These are phyloP conservation scores for Funneliformis geosporum DNA, from an alignment of 192 early-diverging fungal genomes.

Conservation along the genomic window DNA sequence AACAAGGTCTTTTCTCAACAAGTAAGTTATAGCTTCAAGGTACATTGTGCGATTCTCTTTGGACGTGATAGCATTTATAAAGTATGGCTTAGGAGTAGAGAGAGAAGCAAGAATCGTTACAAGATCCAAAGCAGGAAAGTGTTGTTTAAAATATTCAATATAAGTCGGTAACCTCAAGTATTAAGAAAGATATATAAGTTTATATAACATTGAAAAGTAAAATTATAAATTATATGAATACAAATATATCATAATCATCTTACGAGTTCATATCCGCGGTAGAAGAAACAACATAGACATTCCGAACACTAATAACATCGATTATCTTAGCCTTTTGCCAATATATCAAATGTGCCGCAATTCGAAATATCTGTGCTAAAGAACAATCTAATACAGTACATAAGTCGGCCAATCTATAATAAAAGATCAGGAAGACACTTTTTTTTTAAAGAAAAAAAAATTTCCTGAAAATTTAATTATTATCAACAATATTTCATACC, in stretches of 20 bases:
- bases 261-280: slow-evolving; percentile 61
- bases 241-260: slow-evolving; percentile 35
- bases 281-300: slow-evolving; percentile 80
- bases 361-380: slow-evolving; percentile 86
- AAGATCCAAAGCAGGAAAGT: slow-evolving; percentile 18
- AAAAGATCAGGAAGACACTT: slow-evolving; percentile 2
- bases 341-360: slow-evolving; percentile 90
- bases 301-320: slow-evolving; percentile 71
- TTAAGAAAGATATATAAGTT: slow-evolving; percentile 34
- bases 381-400: slow-evolving; percentile 87
- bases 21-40: slow-evolving; percentile 78
- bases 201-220: background rate
- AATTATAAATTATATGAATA: background rate
- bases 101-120: slow-evolving; percentile 54
- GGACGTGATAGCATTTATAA: slow-evolving; percentile 50
- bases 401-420: slow-evolving; percentile 71
- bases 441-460: background rate
- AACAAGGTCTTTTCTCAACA: slow-evolving; percentile 76
- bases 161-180: slow-evolving; percentile 33
- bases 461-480: background rate
- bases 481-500: slow-evolving; percentile 43
- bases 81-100: slow-evolving; percentile 62
- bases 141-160: slow-evolving; percentile 34
- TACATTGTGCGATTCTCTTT: slow-evolving; percentile 70
- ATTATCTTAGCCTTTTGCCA: slow-evolving; percentile 93